Base-by-base conservation (phyloP, 805 yeast species). In the Barnettozyma salicaria region DNA sequence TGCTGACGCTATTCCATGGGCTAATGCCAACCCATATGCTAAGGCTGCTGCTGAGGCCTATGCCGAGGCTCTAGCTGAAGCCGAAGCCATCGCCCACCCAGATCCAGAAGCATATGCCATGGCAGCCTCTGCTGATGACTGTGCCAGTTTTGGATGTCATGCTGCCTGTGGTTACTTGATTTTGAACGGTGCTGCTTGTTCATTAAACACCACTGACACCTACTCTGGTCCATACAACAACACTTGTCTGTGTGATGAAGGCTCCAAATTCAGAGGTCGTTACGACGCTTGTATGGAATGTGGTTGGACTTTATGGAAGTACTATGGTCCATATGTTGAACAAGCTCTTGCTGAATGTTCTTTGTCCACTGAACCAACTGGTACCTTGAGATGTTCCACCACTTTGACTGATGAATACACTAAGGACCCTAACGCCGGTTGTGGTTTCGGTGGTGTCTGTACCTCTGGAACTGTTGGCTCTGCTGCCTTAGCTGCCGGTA, bases 231-330 rank as follows among this genome's bases (percentile, higher is more conserved):
- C 56, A 6, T 37, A 37, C 12, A 52, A 53, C 38, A 11, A 34
- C n/a, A 23, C 33, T 18, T 55, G 61, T 46, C 42, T 60, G 36
- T 60, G 64, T 55, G 38, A 43, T 14, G 21, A 38, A 2, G 56
- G 27, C 25, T 32, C 56, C 16, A n/a, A 21, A 3, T 60, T 60
- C 48, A 30, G 42, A 17, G 27, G 40, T 5, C 41, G 43, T 12
- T 56, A 58, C 36, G 46, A 49, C 18, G 44, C 32, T 8, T 60
- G 64, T 49, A 46, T 60, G 34, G 55, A 47, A 33, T 60, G 64
- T 53, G 63, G 61, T 34, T 59, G 63, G 59, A 55, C 60, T 42
- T 41, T 59, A 35, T 59, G 62, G 62, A 27, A 27, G 20, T 53
- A 58, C 42, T 59, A 59, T 44, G 55, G 58, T 19, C 8, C 28